These are phyloP conservation scores for Ophiostoma piceae DNA, from an alignment of 2,329 filamentous ascomycete genomes.

Conservation along the genomic window DNA sequence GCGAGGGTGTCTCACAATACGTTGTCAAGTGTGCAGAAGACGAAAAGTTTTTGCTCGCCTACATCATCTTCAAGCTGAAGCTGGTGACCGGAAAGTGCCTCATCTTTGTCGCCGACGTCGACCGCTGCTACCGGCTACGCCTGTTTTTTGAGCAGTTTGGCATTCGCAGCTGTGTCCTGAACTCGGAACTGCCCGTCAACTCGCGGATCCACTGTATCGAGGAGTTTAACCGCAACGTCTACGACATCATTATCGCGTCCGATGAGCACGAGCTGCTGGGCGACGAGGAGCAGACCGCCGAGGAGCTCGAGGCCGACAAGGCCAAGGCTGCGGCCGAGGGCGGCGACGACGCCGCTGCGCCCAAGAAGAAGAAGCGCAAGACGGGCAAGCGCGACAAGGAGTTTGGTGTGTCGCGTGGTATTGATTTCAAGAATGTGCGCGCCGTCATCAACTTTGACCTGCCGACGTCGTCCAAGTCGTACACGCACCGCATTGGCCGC, in stretches of 20 bases:
- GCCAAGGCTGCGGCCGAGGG: conserved; percentile 28
- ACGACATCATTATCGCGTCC: conserved; percentile 95
- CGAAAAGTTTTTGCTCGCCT: conserved; percentile 89
- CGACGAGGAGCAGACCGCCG: conserved; percentile 38
- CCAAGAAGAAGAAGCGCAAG: conserved; percentile 63
- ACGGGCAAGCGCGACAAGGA: conserved; percentile 67
- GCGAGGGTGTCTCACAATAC: conserved; percentile 76
- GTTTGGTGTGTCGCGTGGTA: conserved; percentile 90
- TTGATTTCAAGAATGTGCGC: conserved; percentile 93
- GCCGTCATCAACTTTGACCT: conserved; percentile 97
- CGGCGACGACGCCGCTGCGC: conserved; percentile 29
- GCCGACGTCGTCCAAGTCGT: conserved; percentile 79
- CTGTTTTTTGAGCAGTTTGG: conserved; percentile 96
- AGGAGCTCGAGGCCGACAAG: conserved; percentile 41
- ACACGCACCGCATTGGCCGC: conserved; percentile 93
- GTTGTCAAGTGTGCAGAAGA: conserved; percentile 90
- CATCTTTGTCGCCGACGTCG: conserved; percentile 72
- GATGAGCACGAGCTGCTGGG: conserved; percentile 48
- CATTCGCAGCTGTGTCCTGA: conserved; percentile 86
- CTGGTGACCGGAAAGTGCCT: conserved; percentile 85
- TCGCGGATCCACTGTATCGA: conserved; percentile 90
- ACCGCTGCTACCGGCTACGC: conserved; percentile 84
- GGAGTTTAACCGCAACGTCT: conserved; percentile 93
- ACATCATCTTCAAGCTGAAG: conserved; percentile 92
- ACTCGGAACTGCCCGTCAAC: conserved; percentile 90